phyloP scores from a whole-genome alignment of 2,329 filamentous ascomycete species.

The Colletotrichum euphorbiae region DNA sequence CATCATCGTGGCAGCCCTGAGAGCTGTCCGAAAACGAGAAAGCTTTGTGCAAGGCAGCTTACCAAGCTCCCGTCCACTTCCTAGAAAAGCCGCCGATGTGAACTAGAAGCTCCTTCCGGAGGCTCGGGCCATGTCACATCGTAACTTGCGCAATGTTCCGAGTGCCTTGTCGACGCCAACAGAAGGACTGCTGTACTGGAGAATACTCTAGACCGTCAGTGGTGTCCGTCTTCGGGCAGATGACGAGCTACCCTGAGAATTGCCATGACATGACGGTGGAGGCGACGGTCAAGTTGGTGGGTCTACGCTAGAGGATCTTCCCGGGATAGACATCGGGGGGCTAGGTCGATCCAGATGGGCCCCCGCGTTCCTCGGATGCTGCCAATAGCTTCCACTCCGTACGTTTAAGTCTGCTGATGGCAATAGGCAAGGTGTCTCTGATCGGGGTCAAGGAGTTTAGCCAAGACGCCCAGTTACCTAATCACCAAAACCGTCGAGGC shows the following conservation, averaged over 20 bases:
- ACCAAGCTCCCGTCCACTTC: not conserved
- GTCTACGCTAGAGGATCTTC: constrained; percentile 3
- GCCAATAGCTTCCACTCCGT: no score
- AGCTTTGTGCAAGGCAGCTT: not conserved
- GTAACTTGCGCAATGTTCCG: not conserved
- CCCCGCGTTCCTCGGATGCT: constrained; percentile 1
- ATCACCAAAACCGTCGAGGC: constrained; percentile 1
- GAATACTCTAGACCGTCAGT: not conserved
- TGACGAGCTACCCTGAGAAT: constrained; percentile 2
- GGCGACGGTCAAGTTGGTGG: not conserved
- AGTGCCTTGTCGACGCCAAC: not conserved
- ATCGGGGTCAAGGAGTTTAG: not conserved
- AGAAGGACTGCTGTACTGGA: not conserved
- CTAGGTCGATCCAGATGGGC: constrained; percentile 9
- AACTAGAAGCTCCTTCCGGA: constrained; percentile 5
- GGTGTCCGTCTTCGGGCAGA: constrained; percentile 4
- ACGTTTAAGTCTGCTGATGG: not conserved
- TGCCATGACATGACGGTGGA: not conserved
- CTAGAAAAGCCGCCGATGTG: not conserved
- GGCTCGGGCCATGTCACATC: not conserved
- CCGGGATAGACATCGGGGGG: constrained; percentile 8
- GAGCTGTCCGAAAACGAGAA: constrained; percentile 19
- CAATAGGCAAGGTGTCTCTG: not conserved
- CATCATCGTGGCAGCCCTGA: constrained; percentile 6
- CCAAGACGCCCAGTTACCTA: not conserved